Conservation (phyloP, 2,329 filamentous ascomycete genomes). For the Celoporthe dispersa region DNA sequence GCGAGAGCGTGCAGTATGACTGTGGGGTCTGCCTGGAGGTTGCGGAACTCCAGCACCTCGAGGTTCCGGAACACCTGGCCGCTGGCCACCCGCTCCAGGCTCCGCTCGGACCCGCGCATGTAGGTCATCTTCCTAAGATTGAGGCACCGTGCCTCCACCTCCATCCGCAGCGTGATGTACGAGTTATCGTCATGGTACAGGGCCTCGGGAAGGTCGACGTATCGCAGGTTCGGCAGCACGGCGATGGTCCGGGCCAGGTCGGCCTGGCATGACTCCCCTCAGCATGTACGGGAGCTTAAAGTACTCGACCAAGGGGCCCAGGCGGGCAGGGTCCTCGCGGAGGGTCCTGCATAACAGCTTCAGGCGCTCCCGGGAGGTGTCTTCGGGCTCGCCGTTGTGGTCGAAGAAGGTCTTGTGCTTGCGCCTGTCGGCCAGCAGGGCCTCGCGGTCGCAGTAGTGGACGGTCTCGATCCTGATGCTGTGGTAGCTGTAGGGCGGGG, state of each 20-base stretch:
- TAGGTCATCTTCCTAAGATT: slow-evolving; percentile 91
- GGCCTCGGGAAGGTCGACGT: slow-evolving; percentile 88
- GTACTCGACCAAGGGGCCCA: slow-evolving; percentile 74
- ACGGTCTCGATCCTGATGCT: slow-evolving; percentile 92
- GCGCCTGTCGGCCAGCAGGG: slow-evolving; percentile 76
- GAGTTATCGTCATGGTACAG: slow-evolving; percentile 80
- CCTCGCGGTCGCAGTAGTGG: slow-evolving; percentile 91
- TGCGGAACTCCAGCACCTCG: slow-evolving; percentile 73
- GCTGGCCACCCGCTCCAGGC: slow-evolving; percentile 70
- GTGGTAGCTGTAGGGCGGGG: slow-evolving; percentile 64
- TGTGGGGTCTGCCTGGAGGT: slow-evolving; percentile 70
- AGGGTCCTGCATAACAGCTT: slow-evolving; percentile 81
- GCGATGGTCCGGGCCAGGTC: slow-evolving; percentile 86
- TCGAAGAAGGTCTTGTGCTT: slow-evolving; percentile 75
- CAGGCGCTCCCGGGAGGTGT: slow-evolving; percentile 76
- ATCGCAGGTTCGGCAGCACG: slow-evolving; percentile 81
- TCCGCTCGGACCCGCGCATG: slow-evolving; percentile 74
- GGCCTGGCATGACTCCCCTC: slow-evolving; percentile 80
- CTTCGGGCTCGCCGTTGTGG: slow-evolving; percentile 78
- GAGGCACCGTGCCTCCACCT: slow-evolving; percentile 81
- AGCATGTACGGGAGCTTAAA: slow-evolving; percentile 96
- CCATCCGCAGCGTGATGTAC: slow-evolving; percentile 77
- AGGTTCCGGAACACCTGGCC: slow-evolving; percentile 71
- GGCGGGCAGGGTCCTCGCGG: slow-evolving; percentile 70
- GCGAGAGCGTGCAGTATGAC: slow-evolving; percentile 73